These are phyloP conservation scores for Aplosporella prunicola DNA, from an alignment of 2,329 filamentous ascomycete species.

Conservation along the genomic window DNA sequence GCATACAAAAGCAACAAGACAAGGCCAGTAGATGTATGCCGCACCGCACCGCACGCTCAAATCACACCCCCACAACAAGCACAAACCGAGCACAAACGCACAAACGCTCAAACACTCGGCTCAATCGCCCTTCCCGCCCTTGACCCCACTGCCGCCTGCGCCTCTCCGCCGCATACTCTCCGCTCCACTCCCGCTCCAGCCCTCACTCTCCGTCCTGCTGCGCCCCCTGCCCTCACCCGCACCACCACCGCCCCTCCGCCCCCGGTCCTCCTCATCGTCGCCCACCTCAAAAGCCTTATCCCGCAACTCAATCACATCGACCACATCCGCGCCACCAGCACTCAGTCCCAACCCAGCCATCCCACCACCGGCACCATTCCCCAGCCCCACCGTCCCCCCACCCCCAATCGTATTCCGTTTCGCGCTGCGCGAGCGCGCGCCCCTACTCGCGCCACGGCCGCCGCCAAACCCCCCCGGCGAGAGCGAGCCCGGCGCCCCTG, in stretches of 20 bases:
- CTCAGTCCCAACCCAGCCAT: constrained; percentile 2
- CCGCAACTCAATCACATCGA: constrained; percentile 63
- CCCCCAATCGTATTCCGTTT: neutral
- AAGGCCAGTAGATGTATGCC: no score
- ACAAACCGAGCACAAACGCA: no score
- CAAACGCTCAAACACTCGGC: no score
- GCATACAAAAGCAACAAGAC: no score
- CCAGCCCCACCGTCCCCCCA: neutral
- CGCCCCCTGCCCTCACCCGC: neutral
- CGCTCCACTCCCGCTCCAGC: neutral
- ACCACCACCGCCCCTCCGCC: neutral
- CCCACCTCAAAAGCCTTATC: constrained; percentile 33
- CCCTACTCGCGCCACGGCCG: neutral
- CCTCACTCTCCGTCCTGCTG: constrained; percentile 1
- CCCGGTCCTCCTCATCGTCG: constrained; percentile 17
- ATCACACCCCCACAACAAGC: no score
- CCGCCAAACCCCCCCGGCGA: no score
- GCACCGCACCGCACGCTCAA: no score
- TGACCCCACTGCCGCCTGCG: neutral
- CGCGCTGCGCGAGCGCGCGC: neutral
- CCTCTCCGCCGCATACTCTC: neutral
- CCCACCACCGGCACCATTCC: neutral
- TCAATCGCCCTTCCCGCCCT: constrained; percentile 11
- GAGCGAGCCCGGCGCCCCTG: neutral
- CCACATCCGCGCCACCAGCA: constrained; percentile 38